Conservation (phyloP, 495 filamentous ascomycete genomes). For the Aspergillus bertholletiae region DNA sequence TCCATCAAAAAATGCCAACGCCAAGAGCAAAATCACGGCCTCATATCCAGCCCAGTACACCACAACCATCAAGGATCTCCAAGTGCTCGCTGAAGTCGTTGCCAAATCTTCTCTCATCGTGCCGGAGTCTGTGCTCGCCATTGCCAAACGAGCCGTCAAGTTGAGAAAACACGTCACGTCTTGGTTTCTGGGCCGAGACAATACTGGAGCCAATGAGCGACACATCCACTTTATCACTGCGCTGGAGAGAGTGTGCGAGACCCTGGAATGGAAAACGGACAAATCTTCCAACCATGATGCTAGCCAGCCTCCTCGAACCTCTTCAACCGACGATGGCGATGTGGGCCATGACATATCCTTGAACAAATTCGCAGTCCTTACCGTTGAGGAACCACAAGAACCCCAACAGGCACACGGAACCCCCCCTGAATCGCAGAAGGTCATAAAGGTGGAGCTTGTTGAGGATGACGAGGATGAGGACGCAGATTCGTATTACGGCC, state of each 20-base stretch:
- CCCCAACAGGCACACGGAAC: constrained; percentile 7
- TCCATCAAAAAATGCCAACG: constrained; percentile 15
- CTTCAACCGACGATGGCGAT: constrained; percentile 13
- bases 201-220: constrained; percentile 14
- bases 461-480: constrained; percentile 24
- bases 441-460: constrained; percentile 21
- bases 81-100: constrained; percentile 26
- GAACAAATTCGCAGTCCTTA: constrained; percentile 29
- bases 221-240: constrained; percentile 28
- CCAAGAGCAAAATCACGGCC: constrained; percentile 18
- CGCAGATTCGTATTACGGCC: constrained; percentile 13
- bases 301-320: constrained; percentile 13
- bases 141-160: constrained; percentile 26
- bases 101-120: constrained; percentile 22
- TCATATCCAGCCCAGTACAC: constrained; percentile 16
- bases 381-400: constrained; percentile 30
- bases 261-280: constrained; percentile 23
- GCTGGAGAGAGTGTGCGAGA: constrained; percentile 25
- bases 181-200: constrained; percentile 26
- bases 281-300: constrained; percentile 15
- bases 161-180: constrained; percentile 28
- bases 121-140: constrained; percentile 20
- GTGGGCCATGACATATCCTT: constrained; percentile 13
- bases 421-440: constrained; percentile 14
- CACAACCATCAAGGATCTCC: constrained; percentile 23